These are phyloP conservation scores for Escallonia herrerae DNA, from an alignment of 129 eudicot genomes.

Conservation along the genomic window DNA sequence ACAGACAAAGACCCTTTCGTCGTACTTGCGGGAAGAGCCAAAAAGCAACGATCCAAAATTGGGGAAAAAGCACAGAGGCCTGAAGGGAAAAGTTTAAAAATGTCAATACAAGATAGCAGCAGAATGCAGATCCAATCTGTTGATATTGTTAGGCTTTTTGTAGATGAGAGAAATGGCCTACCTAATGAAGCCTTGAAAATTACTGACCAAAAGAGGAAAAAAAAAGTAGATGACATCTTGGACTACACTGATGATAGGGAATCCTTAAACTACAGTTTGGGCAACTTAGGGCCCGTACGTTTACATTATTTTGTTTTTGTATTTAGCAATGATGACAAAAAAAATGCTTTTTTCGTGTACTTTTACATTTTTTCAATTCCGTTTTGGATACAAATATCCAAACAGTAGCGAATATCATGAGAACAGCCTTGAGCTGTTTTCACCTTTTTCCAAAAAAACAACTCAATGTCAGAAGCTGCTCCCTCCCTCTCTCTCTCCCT, in stretches of 20 bases:
- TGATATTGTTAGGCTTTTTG: background rate
- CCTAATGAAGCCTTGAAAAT: background rate
- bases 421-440: no score
- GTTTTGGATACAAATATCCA: no score
- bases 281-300: no score
- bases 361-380: no score
- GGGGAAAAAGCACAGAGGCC: constrained; percentile 93
- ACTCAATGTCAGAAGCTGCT: no score
- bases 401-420: no score
- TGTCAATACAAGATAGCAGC: constrained; percentile 6
- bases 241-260: background rate
- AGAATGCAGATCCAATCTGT: background rate
- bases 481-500: no score
- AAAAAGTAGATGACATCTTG: background rate
- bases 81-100: constrained; percentile 19
- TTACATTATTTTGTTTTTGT: no score
- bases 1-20: constrained; percentile 68
- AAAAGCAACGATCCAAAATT: constrained; percentile 60
- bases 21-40: constrained; percentile 93
- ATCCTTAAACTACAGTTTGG: no score
- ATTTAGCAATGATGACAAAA: no score
- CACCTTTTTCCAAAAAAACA: no score
- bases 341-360: no score
- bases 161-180: background rate
- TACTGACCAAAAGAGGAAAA: background rate